Evolutionary conservation across 306 rosid genomes (phyloP), one percentile per base, ranked within the genome.

Genomic region (Prosopis cineraria): DNA sequence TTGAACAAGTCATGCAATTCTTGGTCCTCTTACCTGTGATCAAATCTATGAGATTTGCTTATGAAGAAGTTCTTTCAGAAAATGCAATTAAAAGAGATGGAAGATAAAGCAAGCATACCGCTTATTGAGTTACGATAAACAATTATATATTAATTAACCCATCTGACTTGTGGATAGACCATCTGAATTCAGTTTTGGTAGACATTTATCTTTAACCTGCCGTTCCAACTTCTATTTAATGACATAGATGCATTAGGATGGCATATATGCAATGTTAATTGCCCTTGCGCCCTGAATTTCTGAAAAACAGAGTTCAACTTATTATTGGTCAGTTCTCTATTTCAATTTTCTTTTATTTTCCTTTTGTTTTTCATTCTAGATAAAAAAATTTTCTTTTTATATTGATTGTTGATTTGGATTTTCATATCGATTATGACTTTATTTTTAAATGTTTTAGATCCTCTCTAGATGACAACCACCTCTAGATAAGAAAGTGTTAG

Each of bases 211-310:
- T 43, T 55, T 50, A 19, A 27, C 73, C 39, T 70, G n/a, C 55
- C 40, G 19, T 81, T 76, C 36, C 53, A 76, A 79, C 36, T 36
- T 75, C 4, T 70, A 56, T 70, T 11, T 56, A 59, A n/a, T 75
- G n/a, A 29, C 71, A 66, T 48, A 66, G 72, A 37, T 53, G 40
- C 65, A 36, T 76, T 53, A 75, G 72, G 68, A 79, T 64, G 60
- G 2, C 33, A 58, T 58, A 58, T 58, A 56, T 29, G 20, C 68
- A 66, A 73, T 33, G 40, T 69, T 74, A 41, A 34, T 69, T 75
- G n/a, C 71, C 65, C 65, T 70, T 48, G 80, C 50, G 37, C 65
- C 65, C 39, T 7, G 70, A 70, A 67, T 33, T 74, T 74, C 44
- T 74, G 11, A 63, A 45, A 59, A 33, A 13, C 12, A 55, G 29